These are phyloP conservation scores for Tephrocybe sp. DNA, from an alignment of 768 basidiomycete genomes.

Conservation along the genomic window DNA sequence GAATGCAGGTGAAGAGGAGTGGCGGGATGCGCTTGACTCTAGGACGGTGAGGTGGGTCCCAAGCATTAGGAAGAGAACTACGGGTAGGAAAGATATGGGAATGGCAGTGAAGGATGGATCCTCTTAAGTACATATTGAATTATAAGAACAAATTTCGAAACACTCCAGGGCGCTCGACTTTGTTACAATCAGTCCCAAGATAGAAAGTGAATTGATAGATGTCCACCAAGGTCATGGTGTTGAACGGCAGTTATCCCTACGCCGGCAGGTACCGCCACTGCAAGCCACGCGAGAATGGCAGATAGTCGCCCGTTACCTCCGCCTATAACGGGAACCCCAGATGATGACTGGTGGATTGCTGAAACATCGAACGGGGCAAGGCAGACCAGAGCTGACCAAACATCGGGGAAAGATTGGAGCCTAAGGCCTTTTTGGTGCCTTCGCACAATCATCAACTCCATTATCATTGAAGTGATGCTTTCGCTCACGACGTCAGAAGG, in stretches of 20 bases:
- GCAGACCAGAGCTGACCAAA: conserved; percentile 16
- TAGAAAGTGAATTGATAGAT: conserved; percentile 12
- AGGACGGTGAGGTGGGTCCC: conserved; percentile 57
- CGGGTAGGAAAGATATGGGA: conserved; percentile 5
- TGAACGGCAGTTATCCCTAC: conserved; percentile 13
- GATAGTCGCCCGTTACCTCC: conserved; percentile 14
- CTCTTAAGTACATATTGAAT: conserved; percentile 10
- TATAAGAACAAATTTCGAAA: conserved; percentile 16
- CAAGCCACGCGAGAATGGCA: conserved; percentile 8
- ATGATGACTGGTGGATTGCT: conserved; percentile 14
- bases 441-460: conserved; percentile 4
- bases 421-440: conserved; percentile 2
- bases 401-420: conserved; percentile 15
- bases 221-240: conserved; percentile 7
- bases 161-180: conserved; percentile 6
- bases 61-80: conserved; percentile 21
- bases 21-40: conserved; percentile 42
- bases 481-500: neutral
- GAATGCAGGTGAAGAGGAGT: conserved; percentile 49
- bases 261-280: conserved; percentile 16
- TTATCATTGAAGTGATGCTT: neutral
- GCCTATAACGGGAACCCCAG: conserved; percentile 12
- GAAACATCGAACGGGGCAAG: conserved; percentile 18
- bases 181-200: conserved; percentile 13
- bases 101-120: neutral